A percentile compares a stretch with the other conserved stretches of the same genome.
phyloP scores from a whole-genome alignment of 495 filamentous ascomycete species.

The Cercophora newfieldiana region DNA sequence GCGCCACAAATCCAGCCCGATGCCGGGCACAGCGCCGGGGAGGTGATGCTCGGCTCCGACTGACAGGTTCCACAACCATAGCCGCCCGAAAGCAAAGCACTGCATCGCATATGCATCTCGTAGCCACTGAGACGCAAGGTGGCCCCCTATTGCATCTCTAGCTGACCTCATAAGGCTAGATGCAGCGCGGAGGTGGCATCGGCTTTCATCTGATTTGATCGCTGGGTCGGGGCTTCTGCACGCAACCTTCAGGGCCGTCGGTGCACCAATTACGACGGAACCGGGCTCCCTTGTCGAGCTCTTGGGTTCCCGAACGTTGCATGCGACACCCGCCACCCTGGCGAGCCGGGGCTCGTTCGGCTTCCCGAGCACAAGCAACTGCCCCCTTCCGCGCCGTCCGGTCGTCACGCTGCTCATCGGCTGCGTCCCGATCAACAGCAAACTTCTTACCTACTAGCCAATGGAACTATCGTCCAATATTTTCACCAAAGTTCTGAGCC shows the following conservation, averaged over 20 bases:
- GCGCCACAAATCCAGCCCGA: not conserved
- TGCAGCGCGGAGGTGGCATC: slow-evolving; percentile 9
- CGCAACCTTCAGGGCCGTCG: slow-evolving; percentile 6
- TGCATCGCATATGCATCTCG: not conserved
- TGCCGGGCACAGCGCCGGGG: not conserved
- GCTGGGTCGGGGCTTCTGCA: slow-evolving; percentile 11
- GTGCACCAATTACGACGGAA: not conserved
- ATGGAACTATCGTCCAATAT: slow-evolving; percentile 33
- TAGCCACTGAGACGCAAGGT: not conserved
- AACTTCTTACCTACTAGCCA: not conserved
- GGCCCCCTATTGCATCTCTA: slow-evolving; percentile 17
- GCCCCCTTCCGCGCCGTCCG: not conserved
- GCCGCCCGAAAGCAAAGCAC: not conserved
- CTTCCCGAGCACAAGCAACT: not conserved
- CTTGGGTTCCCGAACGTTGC: not conserved
- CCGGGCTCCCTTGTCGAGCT: not conserved
- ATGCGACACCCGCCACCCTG: not conserved
- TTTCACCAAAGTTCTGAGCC: slow-evolving; percentile 27
- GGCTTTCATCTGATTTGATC: slow-evolving; percentile 18
- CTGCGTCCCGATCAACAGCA: not conserved
- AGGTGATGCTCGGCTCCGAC: slow-evolving; percentile 10
- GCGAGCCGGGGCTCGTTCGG: not conserved
- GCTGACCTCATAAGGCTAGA: slow-evolving; percentile 17
- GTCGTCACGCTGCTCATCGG: not conserved
- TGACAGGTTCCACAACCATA: slow-evolving; percentile 10